phyloP scores from a whole-genome alignment of 1,284 basidiomycete species.

The Singerocomus rubriflavus region DNA sequence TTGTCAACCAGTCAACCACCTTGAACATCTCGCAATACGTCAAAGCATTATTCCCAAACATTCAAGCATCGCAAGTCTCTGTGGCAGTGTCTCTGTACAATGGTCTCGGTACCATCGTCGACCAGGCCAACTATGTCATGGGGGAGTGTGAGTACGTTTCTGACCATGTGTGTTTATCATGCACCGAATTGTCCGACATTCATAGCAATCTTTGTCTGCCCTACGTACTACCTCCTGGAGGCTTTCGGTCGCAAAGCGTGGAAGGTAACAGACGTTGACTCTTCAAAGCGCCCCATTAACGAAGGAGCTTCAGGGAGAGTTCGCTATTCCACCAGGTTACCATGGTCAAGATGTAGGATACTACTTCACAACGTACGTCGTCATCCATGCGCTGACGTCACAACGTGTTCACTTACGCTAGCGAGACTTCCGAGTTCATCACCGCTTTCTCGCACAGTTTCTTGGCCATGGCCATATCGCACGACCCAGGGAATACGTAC shows the following conservation, averaged over 20 bases:
- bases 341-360: neutral
- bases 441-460: conserved; percentile 6
- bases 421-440: neutral
- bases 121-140: conserved; percentile 12
- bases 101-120: neutral
- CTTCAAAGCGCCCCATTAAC: neutral
- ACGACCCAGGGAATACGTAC: conserved; percentile 14
- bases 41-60: conserved; percentile 1
- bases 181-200: neutral
- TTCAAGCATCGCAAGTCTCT: neutral
- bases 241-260: conserved; percentile 2
- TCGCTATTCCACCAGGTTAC: neutral
- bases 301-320: neutral
- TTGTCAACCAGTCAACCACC: conserved; percentile 5
- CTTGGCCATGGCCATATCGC: conserved; percentile 14
- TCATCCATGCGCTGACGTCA: neutral
- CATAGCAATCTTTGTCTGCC: conserved; percentile 15
- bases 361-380: neutral
- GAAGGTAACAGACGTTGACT: conserved; percentile 2
- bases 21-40: neutral
- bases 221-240: conserved; percentile 9
- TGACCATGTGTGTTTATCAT: neutral
- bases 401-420: conserved; percentile 3
- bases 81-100: conserved; percentile 7
- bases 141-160: conserved; percentile 9